These are phyloP conservation scores for Boletus vinaceobasis DNA, from an alignment of 768 basidiomycete species.

Conservation along the genomic window DNA sequence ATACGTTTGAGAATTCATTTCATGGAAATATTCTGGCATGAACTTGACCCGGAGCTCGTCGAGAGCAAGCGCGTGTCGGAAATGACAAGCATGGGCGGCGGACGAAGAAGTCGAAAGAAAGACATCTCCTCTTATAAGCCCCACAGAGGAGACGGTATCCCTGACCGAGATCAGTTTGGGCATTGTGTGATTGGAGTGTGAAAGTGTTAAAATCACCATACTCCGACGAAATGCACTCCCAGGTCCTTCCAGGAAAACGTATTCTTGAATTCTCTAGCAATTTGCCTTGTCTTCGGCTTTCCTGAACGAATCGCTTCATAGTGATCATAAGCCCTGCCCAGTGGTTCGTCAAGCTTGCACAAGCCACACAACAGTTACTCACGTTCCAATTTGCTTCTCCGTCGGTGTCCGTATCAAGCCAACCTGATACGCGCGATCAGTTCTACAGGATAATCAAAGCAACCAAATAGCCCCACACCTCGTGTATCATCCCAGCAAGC, in stretches of 20 bases:
- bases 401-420: slow-evolving; percentile 32
- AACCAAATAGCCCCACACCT: slow-evolving; percentile 16
- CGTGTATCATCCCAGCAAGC: slow-evolving; percentile 40
- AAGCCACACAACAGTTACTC: background rate
- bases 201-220: slow-evolving; percentile 37
- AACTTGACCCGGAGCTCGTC: slow-evolving; percentile 63
- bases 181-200: background rate
- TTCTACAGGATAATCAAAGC: background rate
- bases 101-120: slow-evolving; percentile 55
- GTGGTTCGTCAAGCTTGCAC: background rate
- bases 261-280: slow-evolving; percentile 37
- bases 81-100: slow-evolving; percentile 52
- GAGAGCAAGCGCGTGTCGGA: slow-evolving; percentile 64
- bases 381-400: slow-evolving; percentile 33
- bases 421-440: slow-evolving; percentile 19
- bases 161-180: slow-evolving; percentile 27
- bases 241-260: slow-evolving; percentile 44
- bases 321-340: slow-evolving; percentile 17
- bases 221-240: slow-evolving; percentile 49
- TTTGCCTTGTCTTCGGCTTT: slow-evolving; percentile 19
- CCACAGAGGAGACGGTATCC: slow-evolving; percentile 69
- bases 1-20: slow-evolving; percentile 25
- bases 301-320: slow-evolving; percentile 16
- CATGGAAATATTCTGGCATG: slow-evolving; percentile 40
- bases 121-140: slow-evolving; percentile 44